Base-by-base conservation (phyloP, 129 eudicot species). In the Escallonia rubra region DNA sequence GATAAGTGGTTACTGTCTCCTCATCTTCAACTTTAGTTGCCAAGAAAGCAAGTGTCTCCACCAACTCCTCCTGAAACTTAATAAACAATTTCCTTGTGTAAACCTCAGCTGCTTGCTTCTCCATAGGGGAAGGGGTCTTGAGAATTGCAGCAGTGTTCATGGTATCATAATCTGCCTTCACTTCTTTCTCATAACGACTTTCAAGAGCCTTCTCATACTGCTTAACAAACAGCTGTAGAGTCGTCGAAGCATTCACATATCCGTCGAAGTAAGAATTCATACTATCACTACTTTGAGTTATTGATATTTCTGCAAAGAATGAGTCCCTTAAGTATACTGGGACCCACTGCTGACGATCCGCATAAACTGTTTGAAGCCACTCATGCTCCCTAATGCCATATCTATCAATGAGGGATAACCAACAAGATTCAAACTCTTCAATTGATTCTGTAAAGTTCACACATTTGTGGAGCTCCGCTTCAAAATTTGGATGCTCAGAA, bases 71-170 rank as follows among this genome's bases (percentile, higher is more conserved):
- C 46, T 79, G 83, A 63, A 79, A 79, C 62, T 65, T 79, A 5
- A 58, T 23, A 14, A 79, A 79, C 15, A 79, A 41, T 64, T 68
- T 73, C 46, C 72, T 79, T 2, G 83, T 79, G 51, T 79, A 79
- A 41, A 40, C 52, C 39, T n/a, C 57, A 57, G 79, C 73, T 7
- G 79, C 83, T 61, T 73, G 83, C 73, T 79, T 79, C 72, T 79
- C 83, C 83, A 79, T 79, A 0, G 83, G 83, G 12, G 83, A 79
- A 10, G 83, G 83, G 38, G 83, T 79, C 79, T 63, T 79, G 1
- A 79, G 74, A n/a, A 73, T 9, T 0, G 83, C 79, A 23, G 75
- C 59, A 4, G 67, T 68, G 43, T 62, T 73, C 75, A 79, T 72
- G 44, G 83, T 79, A 9, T 79, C 83, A 73, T 53, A 79, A 73